Evolutionary conservation across 768 basidiomycete genomes (phyloP).

Genomic region (Phlebiopsis gigantea): DNA sequence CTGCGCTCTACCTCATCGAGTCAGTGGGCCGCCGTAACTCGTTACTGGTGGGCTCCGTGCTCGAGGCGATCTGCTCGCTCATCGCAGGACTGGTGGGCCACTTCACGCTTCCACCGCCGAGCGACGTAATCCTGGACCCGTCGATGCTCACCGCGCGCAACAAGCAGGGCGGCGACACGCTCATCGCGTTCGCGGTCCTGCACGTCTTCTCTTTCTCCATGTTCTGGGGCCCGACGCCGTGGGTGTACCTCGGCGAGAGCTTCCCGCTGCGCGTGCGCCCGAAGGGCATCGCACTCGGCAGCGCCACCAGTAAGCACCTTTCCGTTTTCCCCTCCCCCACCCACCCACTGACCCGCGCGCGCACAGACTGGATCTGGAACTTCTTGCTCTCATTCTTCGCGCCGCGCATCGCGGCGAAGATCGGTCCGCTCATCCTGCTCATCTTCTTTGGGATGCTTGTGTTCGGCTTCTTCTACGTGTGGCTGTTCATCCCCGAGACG

Average conservation of each 20-base stretch:
- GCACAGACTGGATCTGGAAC: conserved; percentile 64
- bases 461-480: conserved; percentile 69
- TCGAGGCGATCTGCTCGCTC: conserved; percentile 56
- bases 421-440: conserved; percentile 69
- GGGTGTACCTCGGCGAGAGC: conserved; percentile 75
- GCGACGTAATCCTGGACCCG: conserved; percentile 35
- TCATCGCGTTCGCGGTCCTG: conserved; percentile 74
- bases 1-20: conserved; percentile 68
- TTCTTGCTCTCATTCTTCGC: conserved; percentile 71
- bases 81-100: conserved; percentile 73
- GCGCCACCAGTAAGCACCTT: conserved; percentile 42
- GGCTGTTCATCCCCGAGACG: conserved; percentile 75
- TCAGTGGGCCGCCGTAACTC: conserved; percentile 68
- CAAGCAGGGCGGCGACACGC: conserved; percentile 53
- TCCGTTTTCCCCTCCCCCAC: not conserved
- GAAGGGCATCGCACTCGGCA: conserved; percentile 74
- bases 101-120: conserved; percentile 48
- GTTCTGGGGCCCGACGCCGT: conserved; percentile 74
- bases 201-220: conserved; percentile 68
- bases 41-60: conserved; percentile 56
- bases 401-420: conserved; percentile 56
- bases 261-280: conserved; percentile 79
- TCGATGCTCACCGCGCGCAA: conserved; percentile 48
- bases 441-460: conserved; percentile 74
- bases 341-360: not conserved